Evolutionary conservation across 371 early-diverging fungal genomes (phyloP), one percentile per base, ranked within the genome.

Genomic region (Batkoa obscura): DNA sequence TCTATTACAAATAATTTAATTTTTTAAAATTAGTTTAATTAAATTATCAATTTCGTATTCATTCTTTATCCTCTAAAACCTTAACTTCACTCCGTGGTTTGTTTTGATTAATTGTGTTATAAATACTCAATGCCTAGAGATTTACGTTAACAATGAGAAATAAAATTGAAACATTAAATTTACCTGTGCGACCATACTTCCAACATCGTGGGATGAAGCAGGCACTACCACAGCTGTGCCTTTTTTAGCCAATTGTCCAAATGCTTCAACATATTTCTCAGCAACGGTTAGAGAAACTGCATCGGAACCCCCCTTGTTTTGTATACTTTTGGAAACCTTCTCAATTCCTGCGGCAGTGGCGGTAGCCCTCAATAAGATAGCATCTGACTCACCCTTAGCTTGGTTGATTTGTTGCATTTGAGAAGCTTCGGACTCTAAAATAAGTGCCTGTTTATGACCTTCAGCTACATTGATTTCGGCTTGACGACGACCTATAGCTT

Each of bases 381-480:
- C 91, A 62, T 90, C 86, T 13, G 92, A 84, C 64, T 90, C 90
- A 78, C 81, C 80, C 46, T 72, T 64, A 30, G 97, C 96, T 57
- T 79, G 72, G 63, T 95, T 95, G 60, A 96, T 88, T 66, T 84
- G 86, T 59, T 90, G 82, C 17, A 77, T 71, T 66, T 81, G 86
- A 33, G 80, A 81, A 17, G 94, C 96, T 69, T 97, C 97, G 3
- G 95, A 93, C 33, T 88, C 90, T 54, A 97, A 71, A 59, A 97
- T 94, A 12, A 83, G 74, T 1, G 93, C 78, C 64, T 90, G 90
- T 66, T 93, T 94, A 15, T 75, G 72, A 62, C 97, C 97, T 69
- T 97, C 94, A 15, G 97, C 96, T 10, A 95, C 90, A 60, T 97
- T 95, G 68, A 95, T 96, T 0, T 90, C 90, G 15, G 94, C 81